phyloP scores from a whole-genome alignment of 352 stramenopile species.

The Thalassiosira gravida region DNA sequence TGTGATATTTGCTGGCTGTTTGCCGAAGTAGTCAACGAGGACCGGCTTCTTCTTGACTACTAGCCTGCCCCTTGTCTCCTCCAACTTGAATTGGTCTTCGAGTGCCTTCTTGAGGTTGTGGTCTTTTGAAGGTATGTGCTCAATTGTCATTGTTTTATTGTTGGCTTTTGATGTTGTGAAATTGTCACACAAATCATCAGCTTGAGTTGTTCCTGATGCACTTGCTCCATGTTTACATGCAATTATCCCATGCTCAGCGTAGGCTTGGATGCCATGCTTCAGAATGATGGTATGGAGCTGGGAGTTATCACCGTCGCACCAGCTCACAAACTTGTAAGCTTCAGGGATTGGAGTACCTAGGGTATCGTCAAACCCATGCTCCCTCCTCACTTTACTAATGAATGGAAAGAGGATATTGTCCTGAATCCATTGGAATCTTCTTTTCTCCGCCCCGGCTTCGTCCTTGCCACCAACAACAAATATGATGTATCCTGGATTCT shows the following conservation, averaged over 20 bases:
- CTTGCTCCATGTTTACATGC: conserved; percentile 22
- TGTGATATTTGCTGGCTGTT: background rate
- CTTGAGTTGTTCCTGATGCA: conserved; percentile 6
- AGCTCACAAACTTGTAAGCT: background rate
- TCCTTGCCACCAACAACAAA: conserved; percentile 20
- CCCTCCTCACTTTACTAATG: background rate
- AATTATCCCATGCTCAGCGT: conserved; percentile 1
- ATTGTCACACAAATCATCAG: conserved; percentile 8
- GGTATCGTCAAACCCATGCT: conserved; percentile 8
- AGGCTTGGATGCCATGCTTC: conserved; percentile 7
- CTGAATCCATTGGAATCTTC: conserved; percentile 17
- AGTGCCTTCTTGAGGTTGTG: conserved; percentile 4
- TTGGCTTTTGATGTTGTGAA: background rate
- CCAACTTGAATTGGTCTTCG: conserved; percentile 2
- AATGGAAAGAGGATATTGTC: conserved; percentile 14
- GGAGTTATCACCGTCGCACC: conserved; percentile 17
- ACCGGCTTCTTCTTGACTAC: conserved; percentile 10
- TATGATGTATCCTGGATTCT: conserved; percentile 1
- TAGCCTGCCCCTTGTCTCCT: conserved; percentile 3
- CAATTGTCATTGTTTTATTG: conserved; percentile 12
- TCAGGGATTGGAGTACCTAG: conserved; percentile 5
- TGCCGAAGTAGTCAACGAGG: conserved; percentile 10
- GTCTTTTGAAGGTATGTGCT: conserved; percentile 7
- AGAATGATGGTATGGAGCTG: conserved; percentile 14
- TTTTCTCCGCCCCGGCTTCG: conserved; percentile 11